Evolutionary conservation across 306 rosid genomes (phyloP), one percentile per base, ranked within the genome.

Genomic region (Malus sylvestris): DNA sequence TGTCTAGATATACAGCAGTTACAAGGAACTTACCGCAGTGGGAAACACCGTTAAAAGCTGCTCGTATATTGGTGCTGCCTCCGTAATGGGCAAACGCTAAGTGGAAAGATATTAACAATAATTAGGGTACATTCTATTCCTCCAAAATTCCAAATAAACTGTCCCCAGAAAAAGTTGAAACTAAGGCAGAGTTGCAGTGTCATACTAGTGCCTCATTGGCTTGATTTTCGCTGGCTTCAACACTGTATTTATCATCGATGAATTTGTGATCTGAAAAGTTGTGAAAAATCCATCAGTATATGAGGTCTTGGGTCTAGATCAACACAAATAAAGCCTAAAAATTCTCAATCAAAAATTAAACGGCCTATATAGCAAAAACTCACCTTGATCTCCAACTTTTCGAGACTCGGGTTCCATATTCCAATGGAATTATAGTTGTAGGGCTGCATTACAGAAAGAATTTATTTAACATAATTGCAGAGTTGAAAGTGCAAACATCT

Each of bases 51-150:
- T 84, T 35, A 94, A 88, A 72, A 94, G 94, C 67, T 94, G 89
- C 88, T 94, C 98, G 72, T 92, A 92, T 61, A 94, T 85, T 9
- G 97, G 89, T 30, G 78, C 88, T 25, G 98, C 97, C 84, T 94
- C 98, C 14, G 87, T 79, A 78, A 94, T 88, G 3, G 97, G 91
- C 86, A 92, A 92, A 80, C 73, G 93, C 98, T 94, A 68, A 76
- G 67, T 40, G 78, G 29, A 79, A 33, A 73, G 29, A 80, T 59
- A n/a, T 68, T 1, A 38, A 27, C 22, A 70, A 15, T 19, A 51
- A 10, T 70, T 18, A 63, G 42, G 23, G 27, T 23, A 49, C 6
- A 69, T 25, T 44, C 22, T 18, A 29, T 4, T 10, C 44, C 61
- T 52, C 62, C n/a, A 10, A 67, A 35, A 44, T 44, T 44, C 46